phyloP scores from a whole-genome alignment of 164 flowering plant species.

The Chloranthus sessilifolius region DNA sequence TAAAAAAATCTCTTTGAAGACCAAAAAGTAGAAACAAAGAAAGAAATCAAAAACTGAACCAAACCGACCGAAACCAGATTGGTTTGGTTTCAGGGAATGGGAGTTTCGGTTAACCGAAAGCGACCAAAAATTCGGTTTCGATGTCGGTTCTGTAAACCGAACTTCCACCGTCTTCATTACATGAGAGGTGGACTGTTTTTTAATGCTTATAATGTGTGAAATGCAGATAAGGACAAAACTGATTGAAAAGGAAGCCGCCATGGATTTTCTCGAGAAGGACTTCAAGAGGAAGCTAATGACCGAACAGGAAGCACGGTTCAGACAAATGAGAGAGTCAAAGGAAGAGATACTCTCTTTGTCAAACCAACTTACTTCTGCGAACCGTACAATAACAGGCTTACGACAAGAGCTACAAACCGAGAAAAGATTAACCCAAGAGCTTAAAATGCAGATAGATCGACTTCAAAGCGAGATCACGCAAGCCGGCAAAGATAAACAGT shows the following conservation, averaged over 20 bases:
- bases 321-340: constrained; percentile 24
- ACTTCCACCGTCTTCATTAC: too few species aligned
- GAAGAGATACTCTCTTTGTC: constrained; percentile 35
- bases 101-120: too few species aligned
- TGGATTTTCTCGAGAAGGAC: constrained; percentile 24
- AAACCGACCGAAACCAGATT: too few species aligned
- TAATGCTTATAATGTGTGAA: constrained; percentile 1
- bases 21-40: too few species aligned
- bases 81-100: too few species aligned
- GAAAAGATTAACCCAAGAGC: constrained; percentile 46
- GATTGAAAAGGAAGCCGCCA: constrained; percentile 43
- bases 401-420: constrained; percentile 56
- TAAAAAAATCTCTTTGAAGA: too few species aligned
- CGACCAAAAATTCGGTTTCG: too few species aligned
- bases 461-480: constrained; percentile 35
- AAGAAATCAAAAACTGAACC: too few species aligned
- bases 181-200: constrained; percentile 2
- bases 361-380: constrained; percentile 31
- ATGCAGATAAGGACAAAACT: constrained; percentile 56
- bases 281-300: constrained; percentile 26
- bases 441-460: constrained; percentile 35
- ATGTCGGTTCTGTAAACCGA: too few species aligned
- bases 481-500: constrained; percentile 40
- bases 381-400: constrained; percentile 35
- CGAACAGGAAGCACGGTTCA: constrained; percentile 30